Conservation (phyloP, 805 yeast species). For the Lachancea waltii region DNA sequence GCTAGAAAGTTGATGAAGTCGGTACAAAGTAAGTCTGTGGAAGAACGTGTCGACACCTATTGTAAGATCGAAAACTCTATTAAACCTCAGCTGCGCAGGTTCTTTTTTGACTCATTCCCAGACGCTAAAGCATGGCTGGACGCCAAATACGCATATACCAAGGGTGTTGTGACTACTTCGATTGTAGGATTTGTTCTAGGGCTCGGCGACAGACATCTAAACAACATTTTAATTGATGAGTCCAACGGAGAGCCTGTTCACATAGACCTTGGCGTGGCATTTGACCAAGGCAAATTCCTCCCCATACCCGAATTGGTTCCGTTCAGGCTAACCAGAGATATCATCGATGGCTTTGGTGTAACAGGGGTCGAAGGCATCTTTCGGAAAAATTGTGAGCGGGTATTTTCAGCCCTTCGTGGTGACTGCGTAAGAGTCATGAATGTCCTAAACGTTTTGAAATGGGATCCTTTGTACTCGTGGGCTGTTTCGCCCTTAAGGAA, state of each 20-base stretch:
- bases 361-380: slow-evolving; percentile 80
- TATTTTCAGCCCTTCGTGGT: slow-evolving; percentile 56
- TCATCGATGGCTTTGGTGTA: slow-evolving; percentile 88
- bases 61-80: slow-evolving; percentile 43
- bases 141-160: slow-evolving; percentile 56
- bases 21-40: slow-evolving; percentile 41
- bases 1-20: slow-evolving; percentile 63
- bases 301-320: slow-evolving; percentile 93
- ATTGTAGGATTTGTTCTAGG: slow-evolving; percentile 87
- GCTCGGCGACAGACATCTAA: slow-evolving; percentile 91
- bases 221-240: slow-evolving; percentile 77
- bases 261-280: slow-evolving; percentile 93
- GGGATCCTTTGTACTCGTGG: slow-evolving; percentile 95
- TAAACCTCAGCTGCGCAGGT: slow-evolving; percentile 61
- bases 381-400: slow-evolving; percentile 63
- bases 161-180: slow-evolving; percentile 78
- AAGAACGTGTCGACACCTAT: slow-evolving; percentile 42
- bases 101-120: slow-evolving; percentile 60
- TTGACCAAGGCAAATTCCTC: slow-evolving; percentile 82
- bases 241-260: slow-evolving; percentile 89
- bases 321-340: slow-evolving; percentile 81
- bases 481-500: slow-evolving; percentile 68
- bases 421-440: slow-evolving; percentile 68
- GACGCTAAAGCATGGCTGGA: slow-evolving; percentile 71
- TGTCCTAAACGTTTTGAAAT: slow-evolving; percentile 74